These are phyloP conservation scores for Pulveroboletus sp. DNA, from an alignment of 768 basidiomycete species.

Conservation along the genomic window DNA sequence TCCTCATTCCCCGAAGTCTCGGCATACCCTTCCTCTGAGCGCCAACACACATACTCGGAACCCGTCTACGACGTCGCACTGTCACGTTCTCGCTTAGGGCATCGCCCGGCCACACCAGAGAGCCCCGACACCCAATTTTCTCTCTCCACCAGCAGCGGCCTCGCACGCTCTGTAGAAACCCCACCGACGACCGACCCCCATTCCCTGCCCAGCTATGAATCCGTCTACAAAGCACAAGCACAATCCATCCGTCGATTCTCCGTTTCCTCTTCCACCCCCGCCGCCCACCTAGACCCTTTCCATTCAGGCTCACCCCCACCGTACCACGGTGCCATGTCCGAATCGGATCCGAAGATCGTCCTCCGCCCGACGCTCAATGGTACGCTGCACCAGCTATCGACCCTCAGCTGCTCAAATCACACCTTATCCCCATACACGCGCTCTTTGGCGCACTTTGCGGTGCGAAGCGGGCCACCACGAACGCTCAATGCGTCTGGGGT, in stretches of 20 bases:
- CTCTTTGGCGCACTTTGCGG: slow-evolving; percentile 86
- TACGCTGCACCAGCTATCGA: slow-evolving; percentile 80
- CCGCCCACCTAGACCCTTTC: slow-evolving; percentile 30
- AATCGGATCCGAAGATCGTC: slow-evolving; percentile 52
- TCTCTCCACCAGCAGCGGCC: slow-evolving; percentile 44
- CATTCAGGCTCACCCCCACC: slow-evolving; percentile 34
- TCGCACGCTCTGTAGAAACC: slow-evolving; percentile 43
- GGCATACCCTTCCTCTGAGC: neutral
- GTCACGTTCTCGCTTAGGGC: slow-evolving; percentile 25
- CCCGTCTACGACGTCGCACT: slow-evolving; percentile 19
- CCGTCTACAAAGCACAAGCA: slow-evolving; percentile 15
- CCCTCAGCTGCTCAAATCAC: slow-evolving; percentile 84
- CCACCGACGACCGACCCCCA: slow-evolving; percentile 38
- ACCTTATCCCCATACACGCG: slow-evolving; percentile 93
- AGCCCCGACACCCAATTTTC: slow-evolving; percentile 50
- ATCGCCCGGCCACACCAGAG: slow-evolving; percentile 44
- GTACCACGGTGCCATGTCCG: slow-evolving; percentile 30
- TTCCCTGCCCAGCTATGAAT: slow-evolving; percentile 14
- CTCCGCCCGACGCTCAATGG: slow-evolving; percentile 67
- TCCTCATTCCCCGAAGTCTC: slow-evolving; percentile 9
- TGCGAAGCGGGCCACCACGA: slow-evolving; percentile 79
- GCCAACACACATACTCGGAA: slow-evolving; percentile 14
- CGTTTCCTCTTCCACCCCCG: slow-evolving; percentile 26
- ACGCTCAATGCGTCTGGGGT: slow-evolving; percentile 34
- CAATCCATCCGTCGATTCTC: slow-evolving; percentile 32